Evolutionary conservation across 805 yeast species (phyloP).

Genomic region (Candida takata): DNA sequence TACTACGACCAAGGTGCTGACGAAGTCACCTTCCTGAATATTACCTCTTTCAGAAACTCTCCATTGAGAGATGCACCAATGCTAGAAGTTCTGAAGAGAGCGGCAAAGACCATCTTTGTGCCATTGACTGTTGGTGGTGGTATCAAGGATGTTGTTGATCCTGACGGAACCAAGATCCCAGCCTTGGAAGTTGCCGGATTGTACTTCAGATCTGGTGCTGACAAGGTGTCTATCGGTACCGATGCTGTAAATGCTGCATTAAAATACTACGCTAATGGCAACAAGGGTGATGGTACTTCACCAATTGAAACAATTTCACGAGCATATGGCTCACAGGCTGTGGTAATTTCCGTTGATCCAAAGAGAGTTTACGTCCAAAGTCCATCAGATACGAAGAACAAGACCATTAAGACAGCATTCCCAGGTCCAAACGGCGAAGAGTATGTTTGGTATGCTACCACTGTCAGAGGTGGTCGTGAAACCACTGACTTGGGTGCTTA

Average conservation of each 20-base stretch:
- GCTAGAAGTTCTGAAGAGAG: conserved; percentile 76
- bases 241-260: conserved; percentile 95
- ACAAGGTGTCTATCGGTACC: conserved; percentile 95
- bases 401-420: conserved; percentile 51
- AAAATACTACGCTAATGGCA: conserved; percentile 54
- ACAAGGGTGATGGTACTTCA: conserved; percentile 58
- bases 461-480: conserved; percentile 95
- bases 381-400: conserved; percentile 56
- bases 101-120: conserved; percentile 89
- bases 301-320: conserved; percentile 92
- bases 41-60: conserved; percentile 91
- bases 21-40: conserved; percentile 90
- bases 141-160: conserved; percentile 82
- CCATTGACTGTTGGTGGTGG: conserved; percentile 99
- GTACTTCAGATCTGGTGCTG: conserved; percentile 96
- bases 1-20: conserved; percentile 96
- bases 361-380: conserved; percentile 69
- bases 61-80: conserved; percentile 92
- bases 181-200: conserved; percentile 88
- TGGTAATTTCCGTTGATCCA: conserved; percentile 97
- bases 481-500: conserved; percentile 83
- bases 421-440: conserved; percentile 88
- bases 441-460: conserved; percentile 91
- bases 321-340: conserved; percentile 95
- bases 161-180: conserved; percentile 69